Conservation (phyloP, 2,329 filamentous ascomycete genomes). For the Aspergillus sojae region DNA sequence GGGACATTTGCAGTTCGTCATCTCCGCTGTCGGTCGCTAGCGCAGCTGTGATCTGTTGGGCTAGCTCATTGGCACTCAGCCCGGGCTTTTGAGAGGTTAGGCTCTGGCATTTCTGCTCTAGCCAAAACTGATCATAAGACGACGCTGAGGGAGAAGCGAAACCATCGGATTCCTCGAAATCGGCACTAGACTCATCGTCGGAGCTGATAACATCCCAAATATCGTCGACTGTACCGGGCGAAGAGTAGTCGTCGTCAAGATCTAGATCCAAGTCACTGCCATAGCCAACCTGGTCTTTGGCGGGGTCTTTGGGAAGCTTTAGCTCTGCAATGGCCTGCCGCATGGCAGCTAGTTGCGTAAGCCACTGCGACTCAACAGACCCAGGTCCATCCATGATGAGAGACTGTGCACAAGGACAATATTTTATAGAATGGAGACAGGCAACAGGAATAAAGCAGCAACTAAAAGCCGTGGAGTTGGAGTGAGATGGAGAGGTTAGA, state of each 20-base stretch:
- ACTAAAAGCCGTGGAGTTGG: not conserved
- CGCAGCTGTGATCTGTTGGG: constrained; percentile 75
- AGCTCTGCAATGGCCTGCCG: constrained; percentile 78
- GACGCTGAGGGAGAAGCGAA: constrained; percentile 31
- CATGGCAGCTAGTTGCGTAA: constrained; percentile 83
- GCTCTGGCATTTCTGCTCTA: constrained; percentile 67
- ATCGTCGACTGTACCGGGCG: constrained; percentile 69
- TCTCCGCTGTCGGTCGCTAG: constrained; percentile 71
- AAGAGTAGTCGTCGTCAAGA: constrained; percentile 64
- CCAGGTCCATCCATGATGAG: constrained; percentile 19
- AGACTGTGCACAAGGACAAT: not conserved
- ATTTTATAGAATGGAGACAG: not conserved
- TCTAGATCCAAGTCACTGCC: constrained; percentile 59
- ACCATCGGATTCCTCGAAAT: constrained; percentile 60
- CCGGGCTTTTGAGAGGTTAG: constrained; percentile 68
- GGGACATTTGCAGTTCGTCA: constrained; percentile 85
- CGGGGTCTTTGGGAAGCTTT: constrained; percentile 55
- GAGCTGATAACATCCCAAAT: constrained; percentile 91
- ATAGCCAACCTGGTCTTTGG: constrained; percentile 48
- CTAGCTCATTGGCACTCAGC: constrained; percentile 69
- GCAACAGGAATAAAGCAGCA: not conserved
- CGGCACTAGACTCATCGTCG: constrained; percentile 67
- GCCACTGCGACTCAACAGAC: constrained; percentile 67
- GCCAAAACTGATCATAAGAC: constrained; percentile 68
- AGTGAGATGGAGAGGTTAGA: constrained; percentile 10